These are phyloP conservation scores for Eucalyptus erythrocorys DNA, from an alignment of 345 rosid species.

Conservation along the genomic window DNA sequence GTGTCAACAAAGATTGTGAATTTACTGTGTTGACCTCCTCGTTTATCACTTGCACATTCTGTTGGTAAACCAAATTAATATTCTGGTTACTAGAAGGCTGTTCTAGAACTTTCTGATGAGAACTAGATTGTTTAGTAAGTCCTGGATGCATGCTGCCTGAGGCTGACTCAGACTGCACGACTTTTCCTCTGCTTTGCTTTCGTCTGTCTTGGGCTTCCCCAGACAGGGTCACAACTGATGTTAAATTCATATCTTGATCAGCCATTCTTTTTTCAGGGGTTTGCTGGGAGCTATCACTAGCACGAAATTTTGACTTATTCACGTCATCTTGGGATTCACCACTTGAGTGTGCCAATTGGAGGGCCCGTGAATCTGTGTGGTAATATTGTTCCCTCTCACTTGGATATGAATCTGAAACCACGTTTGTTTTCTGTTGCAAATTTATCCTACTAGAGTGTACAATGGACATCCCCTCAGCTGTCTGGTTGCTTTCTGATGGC, in stretches of 20 bases:
- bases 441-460: conserved; percentile 11
- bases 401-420: conserved; percentile 15
- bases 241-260: conserved; percentile 24
- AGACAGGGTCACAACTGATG: conserved; percentile 14
- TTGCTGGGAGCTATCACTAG: conserved; percentile 24
- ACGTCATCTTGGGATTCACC: conserved; percentile 23
- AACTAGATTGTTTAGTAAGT: conserved; percentile 12
- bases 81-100: conserved; percentile 27
- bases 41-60: conserved; percentile 16
- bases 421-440: conserved; percentile 12
- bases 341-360: conserved; percentile 19
- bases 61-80: conserved; percentile 15
- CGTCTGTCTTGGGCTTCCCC: conserved; percentile 7
- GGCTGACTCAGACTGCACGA: conserved; percentile 12
- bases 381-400: conserved; percentile 18
- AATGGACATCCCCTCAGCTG: conserved; percentile 13
- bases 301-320: conserved; percentile 16
- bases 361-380: conserved; percentile 15
- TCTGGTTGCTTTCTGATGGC: conserved; percentile 12
- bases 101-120: conserved; percentile 13
- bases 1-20: conserved; percentile 30
- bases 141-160: conserved; percentile 1
- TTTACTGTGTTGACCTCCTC: conserved; percentile 19
- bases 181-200: conserved; percentile 15
- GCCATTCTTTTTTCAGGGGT: conserved; percentile 24